These are phyloP conservation scores for Stenocarpella maydis DNA, from an alignment of 2,329 filamentous ascomycete species.

Conservation along the genomic window DNA sequence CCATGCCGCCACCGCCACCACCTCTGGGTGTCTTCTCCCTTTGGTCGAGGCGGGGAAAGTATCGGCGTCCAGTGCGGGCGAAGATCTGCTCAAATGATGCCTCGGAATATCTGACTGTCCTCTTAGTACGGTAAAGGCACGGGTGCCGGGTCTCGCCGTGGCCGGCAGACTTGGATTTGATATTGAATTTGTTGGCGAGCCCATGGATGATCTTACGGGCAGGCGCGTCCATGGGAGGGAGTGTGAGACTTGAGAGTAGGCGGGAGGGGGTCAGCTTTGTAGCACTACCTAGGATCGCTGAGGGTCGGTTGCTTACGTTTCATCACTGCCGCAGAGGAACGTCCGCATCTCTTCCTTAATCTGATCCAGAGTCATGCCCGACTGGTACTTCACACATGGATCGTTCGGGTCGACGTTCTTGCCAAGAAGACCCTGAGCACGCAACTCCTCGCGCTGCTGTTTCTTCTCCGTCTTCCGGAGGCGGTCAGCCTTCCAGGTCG, in stretches of 20 bases:
- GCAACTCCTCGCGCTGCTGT: conserved; percentile 72
- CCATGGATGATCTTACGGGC: conserved; percentile 83
- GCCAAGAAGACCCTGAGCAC: conserved; percentile 71
- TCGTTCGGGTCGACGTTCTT: conserved; percentile 64
- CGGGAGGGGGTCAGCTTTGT: conserved; percentile 33
- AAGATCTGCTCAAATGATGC: conserved; percentile 60
- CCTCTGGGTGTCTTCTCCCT: conserved; percentile 41
- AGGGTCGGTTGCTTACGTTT: conserved; percentile 61
- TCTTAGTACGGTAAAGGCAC: conserved; percentile 76
- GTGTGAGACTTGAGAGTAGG: conserved; percentile 68
- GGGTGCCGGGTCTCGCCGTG: conserved; percentile 77
- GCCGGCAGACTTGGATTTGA: conserved; percentile 87
- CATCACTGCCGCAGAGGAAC: conserved; percentile 72
- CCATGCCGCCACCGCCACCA: conserved; percentile 39
- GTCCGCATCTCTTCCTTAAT: conserved; percentile 75
- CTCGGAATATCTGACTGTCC: conserved; percentile 69
- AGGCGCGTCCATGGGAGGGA: conserved; percentile 85
- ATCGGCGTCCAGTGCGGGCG: conserved; percentile 58
- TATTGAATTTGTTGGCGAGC: conserved; percentile 74
- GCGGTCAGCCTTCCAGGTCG: conserved; percentile 72
- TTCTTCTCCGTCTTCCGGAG: conserved; percentile 76
- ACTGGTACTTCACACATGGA: conserved; percentile 74
- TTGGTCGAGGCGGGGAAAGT: conserved; percentile 62
- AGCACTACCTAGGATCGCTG: no score
- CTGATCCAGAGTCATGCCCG: conserved; percentile 75